These are phyloP conservation scores for Plasmodium cynomolgi DNA, from an alignment of 169 alveolate genomes.

Conservation along the genomic window DNA sequence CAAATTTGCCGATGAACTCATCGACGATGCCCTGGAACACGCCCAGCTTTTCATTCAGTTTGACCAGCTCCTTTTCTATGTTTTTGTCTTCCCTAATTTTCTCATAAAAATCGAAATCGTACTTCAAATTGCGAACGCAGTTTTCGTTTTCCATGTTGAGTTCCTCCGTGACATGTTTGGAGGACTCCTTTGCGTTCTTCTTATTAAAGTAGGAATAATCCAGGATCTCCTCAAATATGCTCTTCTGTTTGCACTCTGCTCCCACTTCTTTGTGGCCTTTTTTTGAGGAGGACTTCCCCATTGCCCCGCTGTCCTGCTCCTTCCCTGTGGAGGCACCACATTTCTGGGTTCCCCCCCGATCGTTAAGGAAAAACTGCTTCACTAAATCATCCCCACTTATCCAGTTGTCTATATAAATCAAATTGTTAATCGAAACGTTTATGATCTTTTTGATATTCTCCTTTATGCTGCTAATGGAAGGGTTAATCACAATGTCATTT, in stretches of 20 bases:
- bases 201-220: conserved; percentile 34
- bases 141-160: conserved; percentile 47
- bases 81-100: conserved; percentile 57
- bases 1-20: conserved; percentile 46
- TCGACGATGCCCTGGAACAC: conserved; percentile 50
- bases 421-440: conserved; percentile 69
- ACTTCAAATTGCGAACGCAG: conserved; percentile 34
- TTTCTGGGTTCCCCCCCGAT: background rate
- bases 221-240: conserved; percentile 24
- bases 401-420: conserved; percentile 74
- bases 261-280: background rate
- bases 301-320: background rate
- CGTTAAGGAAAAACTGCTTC: conserved; percentile 15
- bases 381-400: conserved; percentile 52
- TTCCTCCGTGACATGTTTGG: conserved; percentile 3
- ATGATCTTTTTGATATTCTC: conserved; percentile 66
- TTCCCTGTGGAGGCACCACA: background rate
- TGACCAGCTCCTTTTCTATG: conserved; percentile 62
- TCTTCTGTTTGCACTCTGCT: background rate
- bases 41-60: conserved; percentile 49
- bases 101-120: conserved; percentile 56
- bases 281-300: background rate
- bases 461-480: conserved; percentile 58
- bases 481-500: conserved; percentile 64
- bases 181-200: conserved; percentile 20